Percentiles rank a stretch among this genome's conserved stretches.
Conservation (phyloP, 768 basidiomycete genomes). For the Amanita fuliginea region DNA sequence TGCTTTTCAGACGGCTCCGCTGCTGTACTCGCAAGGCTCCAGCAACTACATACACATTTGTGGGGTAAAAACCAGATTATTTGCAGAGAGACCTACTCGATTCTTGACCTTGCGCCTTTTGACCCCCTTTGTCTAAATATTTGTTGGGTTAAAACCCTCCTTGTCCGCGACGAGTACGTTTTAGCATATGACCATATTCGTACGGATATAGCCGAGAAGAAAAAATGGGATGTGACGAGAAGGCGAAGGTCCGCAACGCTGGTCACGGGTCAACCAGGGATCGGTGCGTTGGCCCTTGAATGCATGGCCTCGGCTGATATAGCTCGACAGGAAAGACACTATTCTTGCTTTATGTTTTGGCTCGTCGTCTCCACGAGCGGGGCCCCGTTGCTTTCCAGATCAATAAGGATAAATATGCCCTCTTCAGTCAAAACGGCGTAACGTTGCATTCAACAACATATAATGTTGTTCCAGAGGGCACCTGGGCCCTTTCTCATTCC, state of each 20-base stretch:
- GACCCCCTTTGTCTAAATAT: not conserved
- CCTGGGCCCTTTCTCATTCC: slow-evolving; percentile 2
- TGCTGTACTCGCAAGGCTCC: not conserved
- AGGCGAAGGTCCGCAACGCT: too few species aligned
- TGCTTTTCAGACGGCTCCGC: too few species aligned
- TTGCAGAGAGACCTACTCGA: not conserved
- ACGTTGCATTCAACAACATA: not conserved
- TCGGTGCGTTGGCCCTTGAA: slow-evolving; percentile 3
- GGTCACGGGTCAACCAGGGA: slow-evolving; percentile 5
- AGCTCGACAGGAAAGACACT: too few species aligned
- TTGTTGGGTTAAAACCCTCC: not conserved
- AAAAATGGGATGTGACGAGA: too few species aligned
- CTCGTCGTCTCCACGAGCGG: too few species aligned
- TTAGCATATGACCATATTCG: not conserved
- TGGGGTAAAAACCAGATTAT: not conserved
- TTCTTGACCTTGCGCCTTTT: not conserved
- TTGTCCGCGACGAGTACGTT: not conserved
- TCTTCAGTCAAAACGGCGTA: not conserved
- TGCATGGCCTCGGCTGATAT: slow-evolving; percentile 2
- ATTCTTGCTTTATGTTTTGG: too few species aligned
- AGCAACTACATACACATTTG: not conserved
- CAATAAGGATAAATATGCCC: not conserved
- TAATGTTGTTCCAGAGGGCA: not conserved
- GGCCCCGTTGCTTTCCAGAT: too few species aligned
- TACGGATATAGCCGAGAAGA: not conserved